Evolutionary conservation across 805 yeast genomes (phyloP).

Genomic region (Lachancea fermentati): DNA sequence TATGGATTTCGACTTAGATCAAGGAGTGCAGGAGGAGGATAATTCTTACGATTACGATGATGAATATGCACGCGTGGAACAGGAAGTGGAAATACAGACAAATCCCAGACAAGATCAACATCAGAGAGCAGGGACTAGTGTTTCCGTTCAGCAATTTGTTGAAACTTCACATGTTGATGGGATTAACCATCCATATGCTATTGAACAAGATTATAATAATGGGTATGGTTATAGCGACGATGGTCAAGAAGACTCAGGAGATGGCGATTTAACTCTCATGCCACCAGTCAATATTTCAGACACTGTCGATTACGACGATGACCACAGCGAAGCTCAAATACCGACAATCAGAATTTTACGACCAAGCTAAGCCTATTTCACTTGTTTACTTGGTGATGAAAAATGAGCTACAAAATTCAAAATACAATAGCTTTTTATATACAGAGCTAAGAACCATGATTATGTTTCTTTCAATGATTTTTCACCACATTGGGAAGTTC

Average conservation of each 20-base stretch:
- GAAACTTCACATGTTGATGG: slow-evolving; percentile 19
- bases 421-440: not conserved
- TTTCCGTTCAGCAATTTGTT: slow-evolving; percentile 20
- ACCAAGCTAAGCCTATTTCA: not conserved
- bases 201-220: slow-evolving; percentile 22
- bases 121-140: slow-evolving; percentile 5
- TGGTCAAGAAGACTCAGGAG: slow-evolving; percentile 30
- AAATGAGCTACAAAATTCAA: not conserved
- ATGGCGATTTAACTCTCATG: slow-evolving; percentile 14
- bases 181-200: slow-evolving; percentile 15
- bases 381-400: not conserved
- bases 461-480: no score
- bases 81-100: slow-evolving; percentile 15
- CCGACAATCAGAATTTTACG: slow-evolving; percentile 1
- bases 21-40: slow-evolving; percentile 38
- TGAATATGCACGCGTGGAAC: slow-evolving; percentile 31
- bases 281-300: slow-evolving; percentile 15
- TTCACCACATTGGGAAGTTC: slow-evolving; percentile 23
- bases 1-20: slow-evolving; percentile 39
- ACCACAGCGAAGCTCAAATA: not conserved
- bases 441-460: no score
- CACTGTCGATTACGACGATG: slow-evolving; percentile 1
- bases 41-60: slow-evolving; percentile 35
- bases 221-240: slow-evolving; percentile 31
- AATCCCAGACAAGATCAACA: slow-evolving; percentile 22